phyloP scores from a whole-genome alignment of 73 alveolate species.

The Stentor roeselii region DNA sequence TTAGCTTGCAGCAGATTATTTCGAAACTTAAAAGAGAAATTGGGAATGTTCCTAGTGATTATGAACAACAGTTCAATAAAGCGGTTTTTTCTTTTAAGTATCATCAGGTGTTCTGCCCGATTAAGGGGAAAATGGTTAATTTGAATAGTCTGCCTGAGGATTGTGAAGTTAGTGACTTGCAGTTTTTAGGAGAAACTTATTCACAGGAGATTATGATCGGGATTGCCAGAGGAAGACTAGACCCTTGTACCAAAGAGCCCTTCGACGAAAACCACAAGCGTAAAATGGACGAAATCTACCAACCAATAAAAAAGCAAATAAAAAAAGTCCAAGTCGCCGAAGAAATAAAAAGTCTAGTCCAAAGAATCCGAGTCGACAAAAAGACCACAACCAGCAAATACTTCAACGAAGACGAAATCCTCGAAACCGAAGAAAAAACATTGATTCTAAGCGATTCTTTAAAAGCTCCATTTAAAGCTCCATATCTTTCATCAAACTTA shows the following conservation, averaged over 20 bases:
- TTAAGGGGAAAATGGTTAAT: conserved; percentile 60
- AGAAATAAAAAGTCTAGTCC: neutral
- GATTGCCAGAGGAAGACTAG: neutral
- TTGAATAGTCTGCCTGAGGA: conserved; percentile 54
- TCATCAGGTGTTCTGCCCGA: conserved; percentile 92
- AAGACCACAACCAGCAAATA: conserved; percentile 9
- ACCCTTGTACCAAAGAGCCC: conserved; percentile 8
- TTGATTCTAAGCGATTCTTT: neutral
- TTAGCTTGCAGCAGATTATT: conserved; percentile 27
- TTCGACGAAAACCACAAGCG: neutral
- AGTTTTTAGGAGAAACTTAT: neutral
- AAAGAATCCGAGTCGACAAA: neutral
- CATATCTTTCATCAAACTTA: neutral
- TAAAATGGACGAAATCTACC: neutral
- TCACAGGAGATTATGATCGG: neutral
- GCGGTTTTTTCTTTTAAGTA: conserved; percentile 91
- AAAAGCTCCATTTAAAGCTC: neutral
- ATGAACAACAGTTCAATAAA: conserved; percentile 72
- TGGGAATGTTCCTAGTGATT: conserved; percentile 67
- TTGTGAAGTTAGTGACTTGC: neutral
- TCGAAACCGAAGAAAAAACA: neutral
- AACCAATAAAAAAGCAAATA: neutral
- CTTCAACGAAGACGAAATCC: neutral
- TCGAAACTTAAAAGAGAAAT: conserved; percentile 48
- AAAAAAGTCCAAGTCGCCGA: neutral